These are phyloP conservation scores for Thielaviopsis populi DNA, from an alignment of 2,329 filamentous ascomycete genomes.

Conservation along the genomic window DNA sequence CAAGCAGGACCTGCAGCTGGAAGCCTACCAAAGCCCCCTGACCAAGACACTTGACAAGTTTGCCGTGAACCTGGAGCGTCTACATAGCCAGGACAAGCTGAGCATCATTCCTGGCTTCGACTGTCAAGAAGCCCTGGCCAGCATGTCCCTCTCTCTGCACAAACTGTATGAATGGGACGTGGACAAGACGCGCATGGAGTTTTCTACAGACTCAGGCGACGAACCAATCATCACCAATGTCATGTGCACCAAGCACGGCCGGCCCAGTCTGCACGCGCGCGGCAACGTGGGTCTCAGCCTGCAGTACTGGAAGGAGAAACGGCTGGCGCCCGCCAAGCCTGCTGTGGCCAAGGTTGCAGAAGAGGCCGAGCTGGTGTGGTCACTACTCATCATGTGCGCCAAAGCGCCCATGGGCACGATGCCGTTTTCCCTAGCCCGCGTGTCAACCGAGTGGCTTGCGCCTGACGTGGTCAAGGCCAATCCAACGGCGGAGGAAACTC, in stretches of 20 bases:
- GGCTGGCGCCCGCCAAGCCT: conserved; percentile 30
- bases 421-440: conserved; percentile 27
- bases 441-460: conserved; percentile 62
- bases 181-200: conserved; percentile 31
- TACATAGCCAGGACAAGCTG: conserved; percentile 56
- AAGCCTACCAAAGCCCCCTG: conserved; percentile 44
- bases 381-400: conserved; percentile 51
- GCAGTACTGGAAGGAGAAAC: conserved; percentile 61
- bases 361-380: conserved; percentile 42
- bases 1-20: conserved; percentile 46
- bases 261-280: conserved; percentile 54
- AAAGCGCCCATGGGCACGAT: conserved; percentile 35
- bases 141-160: conserved; percentile 54
- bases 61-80: conserved; percentile 52
- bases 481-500: conserved; percentile 30
- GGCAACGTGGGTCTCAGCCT: conserved; percentile 53
- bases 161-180: conserved; percentile 59
- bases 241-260: conserved; percentile 55
- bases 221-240: conserved; percentile 37
- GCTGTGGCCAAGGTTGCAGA: conserved; percentile 27
- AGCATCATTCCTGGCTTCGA: conserved; percentile 54
- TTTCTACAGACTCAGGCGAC: conserved; percentile 24
- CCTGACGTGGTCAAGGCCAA: conserved; percentile 45
- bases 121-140: conserved; percentile 62
- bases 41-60: conserved; percentile 59